Percentiles rank a stretch among this genome's conserved stretches.
Evolutionary conservation across 139 green algal genomes (phyloP).

Genomic region (Trebouxia sp.): DNA sequence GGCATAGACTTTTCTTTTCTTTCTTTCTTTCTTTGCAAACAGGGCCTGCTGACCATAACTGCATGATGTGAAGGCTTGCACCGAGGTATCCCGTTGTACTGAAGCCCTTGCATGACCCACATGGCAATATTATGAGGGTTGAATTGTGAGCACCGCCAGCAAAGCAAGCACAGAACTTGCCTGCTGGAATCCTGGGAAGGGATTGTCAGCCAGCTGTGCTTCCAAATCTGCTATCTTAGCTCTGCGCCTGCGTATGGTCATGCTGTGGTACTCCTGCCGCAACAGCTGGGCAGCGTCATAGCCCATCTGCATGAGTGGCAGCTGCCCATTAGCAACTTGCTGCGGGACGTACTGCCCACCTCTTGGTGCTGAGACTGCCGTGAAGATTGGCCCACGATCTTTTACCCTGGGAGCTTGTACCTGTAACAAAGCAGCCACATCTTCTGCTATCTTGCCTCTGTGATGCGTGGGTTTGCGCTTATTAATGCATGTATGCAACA

Average conservation of each 20-base stretch:
- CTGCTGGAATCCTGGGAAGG: conserved; percentile 9
- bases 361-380: neutral
- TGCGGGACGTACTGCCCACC: conserved; percentile 8
- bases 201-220: neutral
- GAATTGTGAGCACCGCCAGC: no score
- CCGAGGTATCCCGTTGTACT: no score
- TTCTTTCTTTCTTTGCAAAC: no score
- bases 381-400: neutral
- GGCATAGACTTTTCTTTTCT: no score
- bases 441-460: no score
- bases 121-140: no score
- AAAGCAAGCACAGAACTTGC: neutral
- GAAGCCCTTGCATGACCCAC: no score
- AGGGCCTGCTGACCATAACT: no score
- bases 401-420: neutral
- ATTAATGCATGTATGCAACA: no score
- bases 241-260: neutral
- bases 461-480: no score
- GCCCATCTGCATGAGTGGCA: conserved; percentile 13
- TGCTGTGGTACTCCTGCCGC: conserved; percentile 15
- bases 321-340: conserved; percentile 16
- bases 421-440: neutral
- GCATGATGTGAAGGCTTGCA: no score
- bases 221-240: conserved; percentile 15
- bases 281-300: conserved; percentile 23